These are phyloP conservation scores for Botryosphaeria dothidea DNA, from an alignment of 2,329 filamentous ascomycete species.

Conservation along the genomic window DNA sequence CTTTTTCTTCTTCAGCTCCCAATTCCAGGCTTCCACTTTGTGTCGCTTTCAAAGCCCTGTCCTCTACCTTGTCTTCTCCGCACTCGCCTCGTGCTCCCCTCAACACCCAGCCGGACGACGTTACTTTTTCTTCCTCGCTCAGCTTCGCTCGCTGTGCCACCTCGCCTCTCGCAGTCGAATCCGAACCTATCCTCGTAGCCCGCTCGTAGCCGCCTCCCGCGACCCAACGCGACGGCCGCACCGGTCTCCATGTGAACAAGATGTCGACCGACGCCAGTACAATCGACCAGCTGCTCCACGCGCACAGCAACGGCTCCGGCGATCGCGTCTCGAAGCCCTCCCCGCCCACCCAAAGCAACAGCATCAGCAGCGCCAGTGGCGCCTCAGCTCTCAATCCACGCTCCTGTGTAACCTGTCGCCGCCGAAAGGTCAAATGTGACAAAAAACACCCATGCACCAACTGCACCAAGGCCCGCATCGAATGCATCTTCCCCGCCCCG, in stretches of 20 bases:
- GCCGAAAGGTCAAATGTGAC: constrained; percentile 74
- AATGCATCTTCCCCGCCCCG: constrained; percentile 73
- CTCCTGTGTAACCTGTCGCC: constrained; percentile 55
- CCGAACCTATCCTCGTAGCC: background rate
- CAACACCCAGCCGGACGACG: background rate
- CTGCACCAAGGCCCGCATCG: constrained; percentile 68
- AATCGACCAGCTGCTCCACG: constrained; percentile 9
- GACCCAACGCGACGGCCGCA: background rate
- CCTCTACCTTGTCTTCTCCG: background rate
- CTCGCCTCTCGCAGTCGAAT: background rate
- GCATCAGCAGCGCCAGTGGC: constrained; percentile 16
- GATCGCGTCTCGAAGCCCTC: constrained; percentile 11
- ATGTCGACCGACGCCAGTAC: constrained; percentile 6
- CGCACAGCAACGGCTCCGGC: constrained; percentile 17
- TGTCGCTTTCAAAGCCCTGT: background rate
- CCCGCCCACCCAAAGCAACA: constrained; percentile 7
- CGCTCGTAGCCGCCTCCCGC: background rate
- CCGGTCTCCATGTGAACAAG: background rate
- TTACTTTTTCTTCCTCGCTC: background rate
- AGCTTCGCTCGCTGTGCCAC: background rate
- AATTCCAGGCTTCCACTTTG: background rate
- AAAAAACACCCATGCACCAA: constrained; percentile 77
- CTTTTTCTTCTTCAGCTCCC: background rate
- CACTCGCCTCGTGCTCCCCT: background rate
- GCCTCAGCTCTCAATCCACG: constrained; percentile 33